phyloP scores from a whole-genome alignment of 495 filamentous ascomycete species.

The Talaromyces ruber region DNA sequence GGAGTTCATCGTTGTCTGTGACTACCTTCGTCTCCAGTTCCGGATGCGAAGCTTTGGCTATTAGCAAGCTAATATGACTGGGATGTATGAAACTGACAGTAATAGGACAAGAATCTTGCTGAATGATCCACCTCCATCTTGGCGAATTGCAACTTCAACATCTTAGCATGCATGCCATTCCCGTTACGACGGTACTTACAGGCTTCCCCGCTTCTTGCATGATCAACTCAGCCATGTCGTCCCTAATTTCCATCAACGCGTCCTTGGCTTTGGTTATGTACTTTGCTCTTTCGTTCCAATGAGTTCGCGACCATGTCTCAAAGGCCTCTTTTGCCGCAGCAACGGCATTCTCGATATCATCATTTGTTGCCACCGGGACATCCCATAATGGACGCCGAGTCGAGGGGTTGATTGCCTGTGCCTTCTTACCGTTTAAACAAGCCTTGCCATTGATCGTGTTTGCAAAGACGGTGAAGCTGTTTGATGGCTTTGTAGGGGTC shows the following conservation, averaged over 20 bases:
- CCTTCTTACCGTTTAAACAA: background rate
- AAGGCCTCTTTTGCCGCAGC: conserved; percentile 34
- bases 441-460: conserved; percentile 7
- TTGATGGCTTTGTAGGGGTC: background rate
- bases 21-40: conserved; percentile 9
- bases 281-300: conserved; percentile 25
- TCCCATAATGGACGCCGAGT: conserved; percentile 37
- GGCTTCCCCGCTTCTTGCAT: conserved; percentile 16
- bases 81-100: conserved; percentile 6
- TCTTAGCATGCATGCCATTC: background rate
- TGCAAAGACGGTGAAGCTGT: conserved; percentile 1
- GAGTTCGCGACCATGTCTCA: conserved; percentile 31
- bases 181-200: conserved; percentile 4
- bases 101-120: conserved; percentile 6
- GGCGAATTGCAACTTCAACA: conserved; percentile 12
- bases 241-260: conserved; percentile 7
- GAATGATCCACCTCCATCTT: conserved; percentile 9
- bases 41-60: background rate
- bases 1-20: conserved; percentile 32
- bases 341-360: conserved; percentile 45
- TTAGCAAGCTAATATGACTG: background rate
- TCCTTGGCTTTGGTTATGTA: conserved; percentile 5
- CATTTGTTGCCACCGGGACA: conserved; percentile 40
- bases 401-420: conserved; percentile 20
- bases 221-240: conserved; percentile 11